Evolutionary conservation across 768 basidiomycete species (phyloP), one percentile per base, ranked within the genome.

Genomic region (Agaricus sinodeliciosus): DNA sequence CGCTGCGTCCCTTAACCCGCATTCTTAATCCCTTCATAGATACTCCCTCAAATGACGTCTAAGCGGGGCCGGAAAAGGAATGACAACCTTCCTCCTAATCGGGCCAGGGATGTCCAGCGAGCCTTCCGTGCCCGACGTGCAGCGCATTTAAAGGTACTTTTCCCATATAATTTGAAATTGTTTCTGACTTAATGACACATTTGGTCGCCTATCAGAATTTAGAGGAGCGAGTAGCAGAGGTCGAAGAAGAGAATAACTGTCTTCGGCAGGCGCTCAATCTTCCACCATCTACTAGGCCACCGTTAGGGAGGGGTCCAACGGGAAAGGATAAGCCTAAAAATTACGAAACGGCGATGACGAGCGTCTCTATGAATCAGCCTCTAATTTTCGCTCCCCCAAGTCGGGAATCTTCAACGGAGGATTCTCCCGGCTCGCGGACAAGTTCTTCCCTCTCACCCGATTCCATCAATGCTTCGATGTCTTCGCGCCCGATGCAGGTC

Each of bases 111-210:
- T 62, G 89, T 93, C 15, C 91, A 94, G 65, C 72, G 91, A 63
- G 91, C 90, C 8, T 94, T 94, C 72, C 79, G 91, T 57, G 92
- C 91, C 31, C 75, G 92, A 58, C 81, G 91, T 60, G 90, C 90
- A 56, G 90, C 90, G 52, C 91, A 94, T 67, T 77, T 94, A 50
- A 80, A 86, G 74, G 88, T 89, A 60, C 58, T 65, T 66, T 64
- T 56, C 54, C 48, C 59, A 54, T 48, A 49, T 37, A 71, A 70
- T 73, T 65, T 64, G 60, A 68, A 69, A 58, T 67, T 60, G 59
- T 55, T 40, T 57, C 54, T 55, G 54, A 54, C 51, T 63, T 49
- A 64, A 58, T 55, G 54, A 43, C 48, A 26, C 54, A 68, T 60
- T 62, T 63, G 67, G 66, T 55, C 62, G 51, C 49, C 47, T 59